Evolutionary conservation across 2,329 filamentous ascomycete genomes (phyloP).

Genomic region (Sarocladium brachiariae): DNA sequence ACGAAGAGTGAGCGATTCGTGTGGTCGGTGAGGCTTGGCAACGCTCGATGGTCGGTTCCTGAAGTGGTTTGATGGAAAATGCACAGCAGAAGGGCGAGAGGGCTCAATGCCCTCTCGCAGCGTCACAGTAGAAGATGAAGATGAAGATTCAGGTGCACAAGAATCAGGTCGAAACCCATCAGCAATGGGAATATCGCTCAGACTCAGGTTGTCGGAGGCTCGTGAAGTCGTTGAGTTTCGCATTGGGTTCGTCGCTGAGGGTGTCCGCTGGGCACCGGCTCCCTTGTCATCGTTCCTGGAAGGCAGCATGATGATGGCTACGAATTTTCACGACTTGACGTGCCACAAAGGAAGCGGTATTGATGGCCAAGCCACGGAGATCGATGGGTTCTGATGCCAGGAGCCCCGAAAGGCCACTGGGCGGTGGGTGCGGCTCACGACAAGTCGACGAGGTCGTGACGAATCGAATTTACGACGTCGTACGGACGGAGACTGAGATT

Average conservation of each 20-base stretch:
- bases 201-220: slow-evolving; percentile 35
- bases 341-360: background rate
- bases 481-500: background rate
- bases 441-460: background rate
- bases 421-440: background rate
- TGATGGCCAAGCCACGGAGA: background rate
- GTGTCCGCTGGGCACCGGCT: slow-evolving; percentile 22
- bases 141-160: background rate
- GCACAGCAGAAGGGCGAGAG: slow-evolving; percentile 14
- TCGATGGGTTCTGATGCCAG: slow-evolving; percentile 2
- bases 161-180: slow-evolving; percentile 42
- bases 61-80: slow-evolving; percentile 2
- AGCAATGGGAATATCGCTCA: slow-evolving; percentile 43
- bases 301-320: background rate
- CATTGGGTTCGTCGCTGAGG: slow-evolving; percentile 28
- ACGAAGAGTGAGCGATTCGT: slow-evolving; percentile 44
- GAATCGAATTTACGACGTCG: background rate
- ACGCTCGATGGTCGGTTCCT: slow-evolving; percentile 45
- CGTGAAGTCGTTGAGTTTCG: slow-evolving; percentile 5
- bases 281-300: background rate
- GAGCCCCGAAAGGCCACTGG: slow-evolving; percentile 7
- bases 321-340: background rate
- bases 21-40: slow-evolving; percentile 42
- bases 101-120: slow-evolving; percentile 16
- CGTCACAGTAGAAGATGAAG: slow-evolving; percentile 16